Evolutionary conservation across 2,329 filamentous ascomycete species (phyloP).

Genomic region (Aspergillus versicolor): DNA sequence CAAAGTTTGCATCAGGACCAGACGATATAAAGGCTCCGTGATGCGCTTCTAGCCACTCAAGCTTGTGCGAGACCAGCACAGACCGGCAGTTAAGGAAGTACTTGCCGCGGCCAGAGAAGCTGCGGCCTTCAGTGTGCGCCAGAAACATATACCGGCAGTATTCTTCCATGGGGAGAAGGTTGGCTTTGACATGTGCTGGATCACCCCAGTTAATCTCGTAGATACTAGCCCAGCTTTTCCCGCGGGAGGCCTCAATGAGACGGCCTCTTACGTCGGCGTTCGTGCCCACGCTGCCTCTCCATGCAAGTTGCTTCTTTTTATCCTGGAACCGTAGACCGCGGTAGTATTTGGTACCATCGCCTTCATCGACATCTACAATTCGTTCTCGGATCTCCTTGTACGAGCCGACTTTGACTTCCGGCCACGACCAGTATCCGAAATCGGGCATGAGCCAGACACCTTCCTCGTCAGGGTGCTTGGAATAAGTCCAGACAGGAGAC

Average conservation of each 20-base stretch:
- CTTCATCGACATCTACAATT: conserved; percentile 39
- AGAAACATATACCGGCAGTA: conserved; percentile 57
- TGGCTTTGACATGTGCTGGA: conserved; percentile 37
- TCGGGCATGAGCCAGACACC: conserved; percentile 54
- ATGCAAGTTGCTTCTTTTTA: conserved; percentile 50
- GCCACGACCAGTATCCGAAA: conserved; percentile 56
- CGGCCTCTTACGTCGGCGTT: conserved; percentile 39
- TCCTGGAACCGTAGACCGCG: conserved; percentile 27
- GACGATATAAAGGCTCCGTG: conserved; percentile 46
- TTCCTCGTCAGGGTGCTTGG: conserved; percentile 38
- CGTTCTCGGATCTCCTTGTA: conserved; percentile 44
- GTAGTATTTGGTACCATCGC: conserved; percentile 20
- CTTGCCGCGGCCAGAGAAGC: conserved; percentile 55
- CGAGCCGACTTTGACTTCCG: conserved; percentile 47
- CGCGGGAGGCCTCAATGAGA: conserved; percentile 38
- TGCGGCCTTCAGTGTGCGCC: conserved; percentile 54
- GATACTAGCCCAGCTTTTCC: conserved; percentile 50
- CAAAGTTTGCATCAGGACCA: conserved; percentile 51
- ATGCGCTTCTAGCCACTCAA: conserved; percentile 52
- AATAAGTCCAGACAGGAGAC: conserved; percentile 45
- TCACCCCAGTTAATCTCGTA: conserved; percentile 43
- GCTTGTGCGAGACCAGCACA: conserved; percentile 50
- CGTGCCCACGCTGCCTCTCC: conserved; percentile 47
- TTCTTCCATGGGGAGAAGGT: conserved; percentile 52
- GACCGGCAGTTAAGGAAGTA: conserved; percentile 54